phyloP scores from a whole-genome alignment of 257 asterid species.

The Solanum sejunctum region DNA sequence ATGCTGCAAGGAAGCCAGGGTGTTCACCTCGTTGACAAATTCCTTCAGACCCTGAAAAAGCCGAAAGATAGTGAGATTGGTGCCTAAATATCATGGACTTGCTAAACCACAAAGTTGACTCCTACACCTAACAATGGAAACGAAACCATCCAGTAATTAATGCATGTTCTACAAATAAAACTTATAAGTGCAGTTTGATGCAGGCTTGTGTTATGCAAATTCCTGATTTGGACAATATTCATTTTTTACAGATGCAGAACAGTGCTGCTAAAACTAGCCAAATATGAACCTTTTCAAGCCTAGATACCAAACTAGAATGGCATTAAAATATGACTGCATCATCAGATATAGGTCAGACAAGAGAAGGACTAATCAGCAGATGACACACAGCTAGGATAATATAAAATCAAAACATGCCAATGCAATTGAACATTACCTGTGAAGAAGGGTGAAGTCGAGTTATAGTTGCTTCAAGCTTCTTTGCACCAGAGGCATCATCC shows the following conservation, averaged over 20 bases:
- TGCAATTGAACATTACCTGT: slow-evolving; percentile 36
- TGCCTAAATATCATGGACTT: not conserved
- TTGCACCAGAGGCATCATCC: slow-evolving; percentile 45
- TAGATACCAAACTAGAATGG: not conserved
- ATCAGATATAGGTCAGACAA: not conserved
- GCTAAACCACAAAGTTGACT: not conserved
- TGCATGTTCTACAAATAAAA: not conserved
- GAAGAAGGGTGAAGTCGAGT: slow-evolving; percentile 67
- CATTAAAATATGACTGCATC: not conserved
- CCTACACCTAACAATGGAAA: not conserved
- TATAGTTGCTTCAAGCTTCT: slow-evolving; percentile 70
- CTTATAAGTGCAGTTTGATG: not conserved
- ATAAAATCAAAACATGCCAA: not conserved
- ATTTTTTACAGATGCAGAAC: not conserved
- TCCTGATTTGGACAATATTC: not conserved
- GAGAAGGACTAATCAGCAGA: not conserved
- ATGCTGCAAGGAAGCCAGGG: slow-evolving; percentile 76
- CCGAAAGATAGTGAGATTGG: not conserved
- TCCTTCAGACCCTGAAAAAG: slow-evolving; percentile 68
- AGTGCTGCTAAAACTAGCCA: not conserved
- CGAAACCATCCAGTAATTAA: not conserved
- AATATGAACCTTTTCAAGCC: not conserved
- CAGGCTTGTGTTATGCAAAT: not conserved
- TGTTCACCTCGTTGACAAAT: slow-evolving; percentile 61
- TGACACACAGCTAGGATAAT: not conserved